These are phyloP conservation scores for Pyricularia sp. DNA, from an alignment of 2,329 filamentous ascomycete genomes.

Conservation along the genomic window DNA sequence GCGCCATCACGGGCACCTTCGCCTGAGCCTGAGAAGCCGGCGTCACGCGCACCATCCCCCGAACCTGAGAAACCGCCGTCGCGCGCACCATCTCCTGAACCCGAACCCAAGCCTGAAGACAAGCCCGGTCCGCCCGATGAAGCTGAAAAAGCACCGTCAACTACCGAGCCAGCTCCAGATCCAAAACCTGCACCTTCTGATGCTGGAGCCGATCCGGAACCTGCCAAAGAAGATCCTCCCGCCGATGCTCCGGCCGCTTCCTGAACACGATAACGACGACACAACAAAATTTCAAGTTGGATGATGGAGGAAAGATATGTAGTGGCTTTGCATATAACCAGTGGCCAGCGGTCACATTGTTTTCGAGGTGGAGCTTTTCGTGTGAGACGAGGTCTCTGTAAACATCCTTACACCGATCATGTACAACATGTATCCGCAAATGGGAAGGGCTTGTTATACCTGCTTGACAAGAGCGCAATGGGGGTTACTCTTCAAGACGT, in stretches of 20 bases:
- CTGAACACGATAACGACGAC: not conserved
- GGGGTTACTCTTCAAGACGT: not conserved
- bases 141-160: not conserved
- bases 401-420: not conserved
- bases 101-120: not conserved
- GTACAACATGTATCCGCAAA: not conserved
- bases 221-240: not conserved
- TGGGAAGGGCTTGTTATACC: not conserved
- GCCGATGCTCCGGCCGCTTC: not conserved
- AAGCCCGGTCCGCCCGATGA: not conserved
- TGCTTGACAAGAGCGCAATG: not conserved
- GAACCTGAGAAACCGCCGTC: not conserved
- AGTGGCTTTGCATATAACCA: not conserved
- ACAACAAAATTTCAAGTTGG: not conserved
- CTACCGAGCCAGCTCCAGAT: no score
- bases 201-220: not conserved
- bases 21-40: not conserved
- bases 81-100: not conserved
- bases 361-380: not conserved
- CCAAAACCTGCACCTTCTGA: not conserved
- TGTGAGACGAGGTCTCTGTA: not conserved
- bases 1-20: not conserved
- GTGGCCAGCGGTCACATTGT: not conserved
- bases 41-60: not conserved
- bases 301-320: not conserved